Percentiles rank a stretch among this genome's conserved stretches.
Conservation (phyloP, 768 basidiomycete genomes). For the Tylopilus balloui region DNA sequence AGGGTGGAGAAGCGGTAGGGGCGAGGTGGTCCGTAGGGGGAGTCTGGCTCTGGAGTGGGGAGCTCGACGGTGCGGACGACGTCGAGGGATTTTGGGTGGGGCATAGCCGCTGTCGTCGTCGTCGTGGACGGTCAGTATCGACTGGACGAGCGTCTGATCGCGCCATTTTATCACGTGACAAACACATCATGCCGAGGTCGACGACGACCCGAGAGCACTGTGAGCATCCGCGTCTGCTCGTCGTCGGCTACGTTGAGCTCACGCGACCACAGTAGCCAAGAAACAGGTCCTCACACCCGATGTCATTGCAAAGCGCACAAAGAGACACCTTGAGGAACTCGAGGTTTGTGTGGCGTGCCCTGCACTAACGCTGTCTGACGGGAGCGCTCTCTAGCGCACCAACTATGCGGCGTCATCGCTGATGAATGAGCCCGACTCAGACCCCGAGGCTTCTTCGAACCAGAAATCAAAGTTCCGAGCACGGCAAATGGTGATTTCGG, state of each 20-base stretch:
- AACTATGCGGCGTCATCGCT: conserved; percentile 59
- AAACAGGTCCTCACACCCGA: conserved; percentile 52
- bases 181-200: conserved; percentile 16
- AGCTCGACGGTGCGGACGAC: conserved; percentile 43
- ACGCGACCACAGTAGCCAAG: background rate
- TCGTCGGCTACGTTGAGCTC: conserved; percentile 5
- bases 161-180: conserved; percentile 23
- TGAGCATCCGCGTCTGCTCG: conserved; percentile 25
- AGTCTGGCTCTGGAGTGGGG: conserved; percentile 80
- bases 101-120: conserved; percentile 10
- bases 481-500: conserved; percentile 67
- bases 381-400: conserved; percentile 49
- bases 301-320: conserved; percentile 69
- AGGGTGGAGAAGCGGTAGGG: conserved; percentile 88
- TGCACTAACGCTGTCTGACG: background rate
- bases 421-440: conserved; percentile 30
- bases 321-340: conserved; percentile 77
- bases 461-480: conserved; percentile 56
- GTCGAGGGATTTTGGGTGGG: conserved; percentile 4
- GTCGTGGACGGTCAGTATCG: background rate
- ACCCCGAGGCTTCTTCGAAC: conserved; percentile 21
- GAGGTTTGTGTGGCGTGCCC: conserved; percentile 45
- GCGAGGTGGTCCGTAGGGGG: conserved; percentile 60
- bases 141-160: conserved; percentile 1
- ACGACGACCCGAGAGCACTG: conserved; percentile 24